A percentile compares a stretch with the other conserved stretches of the same genome.
phyloP scores from a whole-genome alignment of 345 rosid species.

The Lepidium didymum region DNA sequence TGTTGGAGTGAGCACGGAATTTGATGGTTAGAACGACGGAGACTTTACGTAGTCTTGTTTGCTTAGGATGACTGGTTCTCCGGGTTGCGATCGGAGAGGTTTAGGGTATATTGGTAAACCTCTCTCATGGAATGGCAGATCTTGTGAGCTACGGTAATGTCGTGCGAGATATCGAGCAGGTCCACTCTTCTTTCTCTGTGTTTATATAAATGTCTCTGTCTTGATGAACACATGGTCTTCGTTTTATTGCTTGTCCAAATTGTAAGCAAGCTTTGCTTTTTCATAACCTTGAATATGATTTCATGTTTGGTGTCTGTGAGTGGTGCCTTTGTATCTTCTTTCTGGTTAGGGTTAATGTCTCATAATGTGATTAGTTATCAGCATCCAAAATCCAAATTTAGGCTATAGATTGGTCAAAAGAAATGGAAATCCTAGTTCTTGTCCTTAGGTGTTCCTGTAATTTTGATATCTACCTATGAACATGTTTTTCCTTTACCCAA shows the following conservation, averaged over 20 bases:
- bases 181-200: slow-evolving; percentile 11
- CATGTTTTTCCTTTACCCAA: background rate
- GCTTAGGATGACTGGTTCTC: slow-evolving; percentile 85
- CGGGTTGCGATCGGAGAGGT: slow-evolving; percentile 72
- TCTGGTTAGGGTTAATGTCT: background rate
- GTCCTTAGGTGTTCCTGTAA: background rate
- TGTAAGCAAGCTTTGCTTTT: background rate
- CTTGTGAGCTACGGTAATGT: slow-evolving; percentile 86
- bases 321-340: no score
- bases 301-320: no score
- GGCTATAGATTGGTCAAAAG: no score
- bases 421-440: background rate
- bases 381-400: background rate
- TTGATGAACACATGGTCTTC: background rate
- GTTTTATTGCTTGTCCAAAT: background rate
- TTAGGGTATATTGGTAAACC: slow-evolving; percentile 49
- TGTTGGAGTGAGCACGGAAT: slow-evolving; percentile 19
- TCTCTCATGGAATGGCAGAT: slow-evolving; percentile 99
- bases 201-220: background rate
- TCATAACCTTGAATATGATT: no score
- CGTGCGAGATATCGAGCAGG: slow-evolving; percentile 84
- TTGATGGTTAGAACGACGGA: slow-evolving; percentile 34
- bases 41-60: slow-evolving; percentile 25
- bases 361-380: background rate
- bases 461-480: background rate